Evolutionary conservation across 352 stramenopile genomes (phyloP).

Genomic region (Globisporangium uncinulatum): DNA sequence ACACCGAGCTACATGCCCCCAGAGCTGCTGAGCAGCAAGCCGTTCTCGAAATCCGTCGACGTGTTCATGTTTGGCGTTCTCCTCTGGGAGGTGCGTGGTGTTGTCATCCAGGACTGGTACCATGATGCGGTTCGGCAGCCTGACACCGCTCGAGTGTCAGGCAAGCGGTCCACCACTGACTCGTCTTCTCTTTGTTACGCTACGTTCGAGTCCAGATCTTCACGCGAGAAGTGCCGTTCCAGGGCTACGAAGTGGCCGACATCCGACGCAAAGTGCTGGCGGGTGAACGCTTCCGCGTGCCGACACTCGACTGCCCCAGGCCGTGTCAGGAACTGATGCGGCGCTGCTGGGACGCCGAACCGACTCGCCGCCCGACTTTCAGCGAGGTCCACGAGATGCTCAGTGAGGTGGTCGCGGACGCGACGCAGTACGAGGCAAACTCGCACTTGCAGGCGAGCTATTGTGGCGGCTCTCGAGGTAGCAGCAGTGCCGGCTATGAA

Average conservation of each 20-base stretch:
- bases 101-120: background rate
- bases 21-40: constrained; percentile 73
- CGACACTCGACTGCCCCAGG: constrained; percentile 59
- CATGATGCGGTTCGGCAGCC: background rate
- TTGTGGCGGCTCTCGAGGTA: too few species aligned
- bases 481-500: constrained; percentile 16
- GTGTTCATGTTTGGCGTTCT: constrained; percentile 93
- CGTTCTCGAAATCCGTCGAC: constrained; percentile 89
- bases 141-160: too few species aligned
- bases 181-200: too few species aligned
- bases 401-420: constrained; percentile 20
- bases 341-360: constrained; percentile 59
- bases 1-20: constrained; percentile 90
- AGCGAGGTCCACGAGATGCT: constrained; percentile 51
- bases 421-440: constrained; percentile 25
- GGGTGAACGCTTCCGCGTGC: constrained; percentile 70
- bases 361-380: constrained; percentile 44
- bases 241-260: constrained; percentile 61
- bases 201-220: constrained; percentile 43
- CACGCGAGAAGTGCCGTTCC: constrained; percentile 71
- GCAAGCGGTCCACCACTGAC: too few species aligned
- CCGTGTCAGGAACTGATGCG: constrained; percentile 64
- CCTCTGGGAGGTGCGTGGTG: constrained; percentile 72
- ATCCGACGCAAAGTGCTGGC: constrained; percentile 66
- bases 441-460: constrained; percentile 8